These are phyloP conservation scores for Galeopsis tetrahit DNA, from an alignment of 257 asterid genomes.

Conservation along the genomic window DNA sequence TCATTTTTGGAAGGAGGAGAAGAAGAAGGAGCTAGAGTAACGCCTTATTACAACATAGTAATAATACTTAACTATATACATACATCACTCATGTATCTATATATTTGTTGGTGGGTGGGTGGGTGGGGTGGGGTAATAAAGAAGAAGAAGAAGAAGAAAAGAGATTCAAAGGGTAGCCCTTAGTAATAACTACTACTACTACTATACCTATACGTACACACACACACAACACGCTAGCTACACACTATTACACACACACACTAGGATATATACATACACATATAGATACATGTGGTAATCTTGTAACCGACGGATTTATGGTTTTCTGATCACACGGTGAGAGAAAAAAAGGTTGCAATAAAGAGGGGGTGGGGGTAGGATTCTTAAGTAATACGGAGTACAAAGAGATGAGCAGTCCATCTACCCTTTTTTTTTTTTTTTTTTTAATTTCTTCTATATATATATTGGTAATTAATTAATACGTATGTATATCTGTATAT, in stretches of 20 bases:
- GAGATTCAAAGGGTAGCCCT: slow-evolving; percentile 40
- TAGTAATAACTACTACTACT: slow-evolving; percentile 35
- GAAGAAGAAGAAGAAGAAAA: slow-evolving; percentile 28
- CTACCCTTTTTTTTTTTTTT: not conserved
- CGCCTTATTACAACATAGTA: slow-evolving; percentile 29
- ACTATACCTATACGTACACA: slow-evolving; percentile 29
- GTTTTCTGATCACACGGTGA: slow-evolving; percentile 46
- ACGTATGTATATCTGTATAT: too few relatives aligned
- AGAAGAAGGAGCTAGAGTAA: slow-evolving; percentile 39
- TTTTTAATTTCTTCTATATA: not conserved
- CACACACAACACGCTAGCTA: slow-evolving; percentile 32
- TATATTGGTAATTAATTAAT: too few relatives aligned
- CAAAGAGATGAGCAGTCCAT: slow-evolving; percentile 3
- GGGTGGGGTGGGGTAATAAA: slow-evolving; percentile 37
- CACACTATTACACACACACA: not conserved
- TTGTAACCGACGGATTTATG: slow-evolving; percentile 70
- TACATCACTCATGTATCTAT: slow-evolving; percentile 24
- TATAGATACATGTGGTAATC: slow-evolving; percentile 10
- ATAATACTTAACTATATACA: not conserved
- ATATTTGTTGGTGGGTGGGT: slow-evolving; percentile 32
- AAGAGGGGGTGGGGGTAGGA: slow-evolving; percentile 31
- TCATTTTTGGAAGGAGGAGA: slow-evolving; percentile 35
- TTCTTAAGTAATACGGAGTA: slow-evolving; percentile 8
- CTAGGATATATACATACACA: not conserved
- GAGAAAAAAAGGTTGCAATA: slow-evolving; percentile 42